A percentile compares a stretch with the other conserved stretches of the same genome.
Evolutionary conservation across 2,329 filamentous ascomycete species (phyloP).

Genomic region (Tetracladium maxilliforme): DNA sequence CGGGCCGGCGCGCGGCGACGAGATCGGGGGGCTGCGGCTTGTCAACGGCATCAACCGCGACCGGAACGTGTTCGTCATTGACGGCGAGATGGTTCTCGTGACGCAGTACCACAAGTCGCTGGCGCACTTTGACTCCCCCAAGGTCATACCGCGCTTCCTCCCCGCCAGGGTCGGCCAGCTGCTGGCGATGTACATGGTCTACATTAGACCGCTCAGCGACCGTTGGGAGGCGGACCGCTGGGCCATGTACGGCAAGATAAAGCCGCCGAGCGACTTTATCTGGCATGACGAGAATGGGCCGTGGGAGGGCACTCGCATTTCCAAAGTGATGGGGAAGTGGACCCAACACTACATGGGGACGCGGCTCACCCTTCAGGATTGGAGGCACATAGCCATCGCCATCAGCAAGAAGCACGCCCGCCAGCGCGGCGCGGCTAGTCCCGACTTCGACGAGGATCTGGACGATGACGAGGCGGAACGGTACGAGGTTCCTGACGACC

Average conservation of each 20-base stretch:
- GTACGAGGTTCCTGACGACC: background rate
- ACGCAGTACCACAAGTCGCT: slow-evolving; percentile 1
- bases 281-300: slow-evolving; percentile 1
- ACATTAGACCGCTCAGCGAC: slow-evolving; percentile 1
- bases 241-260: background rate
- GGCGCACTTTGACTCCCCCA: background rate
- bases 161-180: slow-evolving; percentile 1
- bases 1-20: background rate
- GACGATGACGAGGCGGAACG: background rate
- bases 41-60: background rate
- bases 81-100: background rate
- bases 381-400: background rate
- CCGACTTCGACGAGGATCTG: background rate
- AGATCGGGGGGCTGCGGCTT: background rate
- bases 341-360: background rate
- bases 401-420: background rate
- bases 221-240: background rate
- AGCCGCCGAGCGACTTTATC: background rate
- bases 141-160: slow-evolving; percentile 2
- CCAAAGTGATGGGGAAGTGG: slow-evolving; percentile 1
- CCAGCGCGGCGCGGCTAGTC: too few relatives aligned
- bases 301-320: background rate
- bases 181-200: slow-evolving; percentile 1
- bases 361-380: slow-evolving; percentile 1
- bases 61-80: slow-evolving; percentile 1